A percentile compares a stretch with the other conserved stretches of the same genome.
Evolutionary conservation across 805 yeast genomes (phyloP).

Genomic region (Sungouiella blattae): DNA sequence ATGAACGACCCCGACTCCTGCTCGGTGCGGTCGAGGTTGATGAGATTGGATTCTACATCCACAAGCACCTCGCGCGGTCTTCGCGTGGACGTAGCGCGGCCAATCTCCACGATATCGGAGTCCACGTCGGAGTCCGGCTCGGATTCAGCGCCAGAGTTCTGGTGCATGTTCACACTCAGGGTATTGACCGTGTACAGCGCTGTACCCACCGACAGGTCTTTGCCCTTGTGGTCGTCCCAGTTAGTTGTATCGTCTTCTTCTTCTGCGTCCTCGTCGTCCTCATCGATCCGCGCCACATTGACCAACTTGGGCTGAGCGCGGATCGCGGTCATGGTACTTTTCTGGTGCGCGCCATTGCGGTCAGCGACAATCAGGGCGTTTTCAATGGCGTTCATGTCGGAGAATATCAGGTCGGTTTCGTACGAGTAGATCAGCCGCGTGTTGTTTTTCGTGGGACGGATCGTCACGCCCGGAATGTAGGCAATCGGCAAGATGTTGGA

Average conservation of each 20-base stretch:
- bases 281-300: constrained; percentile 47
- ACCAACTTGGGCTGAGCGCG: constrained; percentile 72
- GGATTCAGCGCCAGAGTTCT: constrained; percentile 1
- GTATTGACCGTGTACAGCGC: neutral
- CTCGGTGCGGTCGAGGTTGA: too few relatives aligned
- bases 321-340: constrained; percentile 65
- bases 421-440: constrained; percentile 43
- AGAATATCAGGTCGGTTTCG: constrained; percentile 38
- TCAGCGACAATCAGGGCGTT: constrained; percentile 47
- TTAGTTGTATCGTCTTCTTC: constrained; percentile 22
- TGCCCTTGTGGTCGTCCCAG: constrained; percentile 4
- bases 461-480: constrained; percentile 90
- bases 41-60: neutral
- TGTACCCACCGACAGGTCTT: neutral
- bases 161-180: constrained; percentile 2
- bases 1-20: constrained; percentile 13
- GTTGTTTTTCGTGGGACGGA: constrained; percentile 46
- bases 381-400: constrained; percentile 43
- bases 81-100: constrained; percentile 31
- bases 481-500: constrained; percentile 89
- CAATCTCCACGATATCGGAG: constrained; percentile 44
- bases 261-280: constrained; percentile 34
- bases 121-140: constrained; percentile 37
- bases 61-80: too few relatives aligned
- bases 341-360: constrained; percentile 27